Evolutionary conservation across 2,329 filamentous ascomycete genomes (phyloP), one percentile per base, ranked within the genome.

Genomic region (Penicillium thymicola): DNA sequence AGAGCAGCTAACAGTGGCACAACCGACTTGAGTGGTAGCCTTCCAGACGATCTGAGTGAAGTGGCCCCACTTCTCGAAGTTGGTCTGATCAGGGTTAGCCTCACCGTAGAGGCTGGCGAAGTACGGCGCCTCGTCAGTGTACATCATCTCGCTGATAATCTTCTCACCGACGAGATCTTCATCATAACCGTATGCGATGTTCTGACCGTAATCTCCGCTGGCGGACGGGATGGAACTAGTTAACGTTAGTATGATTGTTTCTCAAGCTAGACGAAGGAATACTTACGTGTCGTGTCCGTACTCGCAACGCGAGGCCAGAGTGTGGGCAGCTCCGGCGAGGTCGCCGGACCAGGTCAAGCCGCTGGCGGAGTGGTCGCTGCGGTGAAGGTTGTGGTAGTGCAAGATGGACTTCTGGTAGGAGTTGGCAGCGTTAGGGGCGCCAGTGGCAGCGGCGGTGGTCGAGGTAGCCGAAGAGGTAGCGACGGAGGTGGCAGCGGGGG

Each of bases 351-450:
- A 97, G 49, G 68, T 71, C 44, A 97, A 70, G 43, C 78, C 81
- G 23, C 75, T 69, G 36, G 85, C 85, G 18, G 87, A 88, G 82
- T 97, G 91, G 79, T 94, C 95, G 69, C 80, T 73, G 61, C 94
- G 92, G 77, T 94, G 90, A 51, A 88, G 68, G 78, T 97, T 97
- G 86, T 97, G 94, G 72, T 90, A 85, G 66, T 86, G 79, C 48
- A 93, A 67, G 41, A 77, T 65, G 18, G 62, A 54, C 30, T 64
- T 55, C 59, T 77, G 71, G 64, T 76, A 75, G 30, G 66, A 59
- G 51, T 63, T 65, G 54, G 55, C 59, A 30, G 60, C 51, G 21
- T 27, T 75, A 9, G 74, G 70, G 54, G 78, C 77, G 38, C 79
- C 60, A 0, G 74, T 73, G 55, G 79, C 78, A 7, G 51, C 30